These are phyloP conservation scores for Malus hybrid DNA, from an alignment of 331 rosid genomes.

Conservation along the genomic window DNA sequence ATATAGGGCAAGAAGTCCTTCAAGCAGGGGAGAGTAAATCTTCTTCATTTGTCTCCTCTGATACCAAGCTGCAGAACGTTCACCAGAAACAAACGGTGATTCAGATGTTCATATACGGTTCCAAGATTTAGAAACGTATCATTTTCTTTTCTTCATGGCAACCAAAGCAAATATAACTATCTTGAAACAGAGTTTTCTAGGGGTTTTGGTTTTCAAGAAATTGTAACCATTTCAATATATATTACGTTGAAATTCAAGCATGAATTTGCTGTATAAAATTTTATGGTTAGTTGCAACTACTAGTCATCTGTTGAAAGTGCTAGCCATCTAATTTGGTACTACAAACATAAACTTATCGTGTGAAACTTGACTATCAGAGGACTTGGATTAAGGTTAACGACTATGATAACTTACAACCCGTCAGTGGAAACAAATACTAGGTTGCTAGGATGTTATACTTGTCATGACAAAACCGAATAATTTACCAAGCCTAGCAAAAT, in stretches of 20 bases:
- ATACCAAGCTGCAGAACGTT: constrained; percentile 74
- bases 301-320: neutral
- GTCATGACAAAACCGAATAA: too few species aligned
- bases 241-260: neutral
- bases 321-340: neutral
- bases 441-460: too few species aligned
- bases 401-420: too few species aligned
- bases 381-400: too few species aligned
- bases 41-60: constrained; percentile 86
- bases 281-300: neutral
- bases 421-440: too few species aligned
- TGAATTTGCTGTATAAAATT: neutral
- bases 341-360: neutral
- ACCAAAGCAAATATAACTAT: neutral
- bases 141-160: neutral
- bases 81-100: constrained; percentile 13
- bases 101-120: neutral
- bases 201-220: neutral
- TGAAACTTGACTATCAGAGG: too few species aligned
- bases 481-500: too few species aligned
- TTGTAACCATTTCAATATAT: neutral
- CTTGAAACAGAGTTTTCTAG: neutral
- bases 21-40: constrained; percentile 91
- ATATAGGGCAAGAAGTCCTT: constrained; percentile 91
- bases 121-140: neutral